Conservation (phyloP, 176 grass and related monocot species). For the Musa itinerans region DNA sequence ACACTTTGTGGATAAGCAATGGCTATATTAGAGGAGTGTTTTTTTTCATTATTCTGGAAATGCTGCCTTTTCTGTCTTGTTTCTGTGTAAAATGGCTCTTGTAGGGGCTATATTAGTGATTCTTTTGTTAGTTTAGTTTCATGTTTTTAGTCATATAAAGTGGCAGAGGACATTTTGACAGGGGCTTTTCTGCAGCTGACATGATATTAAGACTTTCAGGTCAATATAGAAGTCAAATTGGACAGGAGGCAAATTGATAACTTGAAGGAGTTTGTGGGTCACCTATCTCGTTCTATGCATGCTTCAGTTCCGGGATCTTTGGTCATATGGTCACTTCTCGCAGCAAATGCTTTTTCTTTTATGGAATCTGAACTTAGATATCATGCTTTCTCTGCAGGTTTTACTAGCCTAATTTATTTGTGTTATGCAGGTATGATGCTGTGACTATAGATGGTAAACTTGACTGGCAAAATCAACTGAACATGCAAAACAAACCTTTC, state of each 20-base stretch:
- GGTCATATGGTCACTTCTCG: constrained; percentile 62
- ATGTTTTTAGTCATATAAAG: background rate
- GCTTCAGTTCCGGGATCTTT: constrained; percentile 63
- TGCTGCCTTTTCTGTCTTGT: background rate
- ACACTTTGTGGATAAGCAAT: background rate
- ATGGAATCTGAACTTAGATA: constrained; percentile 5
- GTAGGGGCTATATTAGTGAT: background rate
- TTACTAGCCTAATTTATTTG: constrained; percentile 11
- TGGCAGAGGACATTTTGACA: background rate
- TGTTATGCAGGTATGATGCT: constrained; percentile 64
- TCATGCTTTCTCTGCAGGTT: background rate
- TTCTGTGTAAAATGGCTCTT: background rate
- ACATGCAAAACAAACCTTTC: constrained; percentile 63
- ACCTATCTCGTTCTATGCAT: constrained; percentile 73
- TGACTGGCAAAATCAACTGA: constrained; percentile 74
- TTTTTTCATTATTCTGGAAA: background rate
- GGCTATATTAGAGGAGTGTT: background rate
- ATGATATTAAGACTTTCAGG: constrained; percentile 44
- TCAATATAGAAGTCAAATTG: constrained; percentile 73
- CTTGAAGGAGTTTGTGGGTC: constrained; percentile 71
- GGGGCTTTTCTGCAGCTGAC: constrained; percentile 16
- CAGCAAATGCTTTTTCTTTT: constrained; percentile 9
- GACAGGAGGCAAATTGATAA: constrained; percentile 54
- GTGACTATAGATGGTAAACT: constrained; percentile 57
- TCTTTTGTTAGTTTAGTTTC: background rate